Conservation (phyloP, 2,329 filamentous ascomycete genomes). For the Fusarium concolor region DNA sequence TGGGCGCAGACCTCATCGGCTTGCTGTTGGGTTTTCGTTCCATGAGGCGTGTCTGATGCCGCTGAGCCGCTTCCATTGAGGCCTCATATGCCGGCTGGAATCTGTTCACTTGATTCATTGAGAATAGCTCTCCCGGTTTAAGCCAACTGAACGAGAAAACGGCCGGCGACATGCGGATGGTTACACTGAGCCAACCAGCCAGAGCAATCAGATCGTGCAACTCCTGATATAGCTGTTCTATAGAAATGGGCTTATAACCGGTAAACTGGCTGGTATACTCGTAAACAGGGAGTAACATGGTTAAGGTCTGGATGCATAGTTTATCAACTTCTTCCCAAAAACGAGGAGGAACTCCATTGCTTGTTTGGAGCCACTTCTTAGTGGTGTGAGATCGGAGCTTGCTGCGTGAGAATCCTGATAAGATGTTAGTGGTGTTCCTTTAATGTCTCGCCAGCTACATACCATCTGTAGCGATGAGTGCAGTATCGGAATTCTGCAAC, state of each 20-base stretch:
- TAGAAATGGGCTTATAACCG: conserved; percentile 11
- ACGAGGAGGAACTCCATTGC: conserved; percentile 32
- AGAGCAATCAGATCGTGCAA: conserved; percentile 49
- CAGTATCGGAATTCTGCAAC: conserved; percentile 41
- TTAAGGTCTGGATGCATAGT: conserved; percentile 37
- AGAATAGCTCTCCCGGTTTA: conserved; percentile 45
- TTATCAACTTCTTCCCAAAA: conserved; percentile 51
- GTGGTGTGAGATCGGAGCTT: conserved; percentile 44
- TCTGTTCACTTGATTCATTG: conserved; percentile 38
- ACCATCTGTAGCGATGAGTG: conserved; percentile 47
- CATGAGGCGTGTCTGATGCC: conserved; percentile 3
- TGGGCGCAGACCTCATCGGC: conserved; percentile 24
- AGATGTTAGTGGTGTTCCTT: conserved; percentile 9
- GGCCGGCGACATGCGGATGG: conserved; percentile 41
- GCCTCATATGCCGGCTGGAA: conserved; percentile 29
- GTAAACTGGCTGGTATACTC: conserved; percentile 27
- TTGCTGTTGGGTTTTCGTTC: not conserved
- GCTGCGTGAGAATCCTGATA: conserved; percentile 48
- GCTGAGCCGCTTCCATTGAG: conserved; percentile 23
- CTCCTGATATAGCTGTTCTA: conserved; percentile 36
- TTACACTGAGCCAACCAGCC: conserved; percentile 49
- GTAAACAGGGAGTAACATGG: conserved; percentile 45
- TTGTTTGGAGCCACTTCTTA: conserved; percentile 39
- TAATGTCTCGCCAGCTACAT: conserved; percentile 2
- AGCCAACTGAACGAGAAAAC: conserved; percentile 46